phyloP scores from a whole-genome alignment of 164 flowering plant genomes.

The Nelumbo lutea region DNA sequence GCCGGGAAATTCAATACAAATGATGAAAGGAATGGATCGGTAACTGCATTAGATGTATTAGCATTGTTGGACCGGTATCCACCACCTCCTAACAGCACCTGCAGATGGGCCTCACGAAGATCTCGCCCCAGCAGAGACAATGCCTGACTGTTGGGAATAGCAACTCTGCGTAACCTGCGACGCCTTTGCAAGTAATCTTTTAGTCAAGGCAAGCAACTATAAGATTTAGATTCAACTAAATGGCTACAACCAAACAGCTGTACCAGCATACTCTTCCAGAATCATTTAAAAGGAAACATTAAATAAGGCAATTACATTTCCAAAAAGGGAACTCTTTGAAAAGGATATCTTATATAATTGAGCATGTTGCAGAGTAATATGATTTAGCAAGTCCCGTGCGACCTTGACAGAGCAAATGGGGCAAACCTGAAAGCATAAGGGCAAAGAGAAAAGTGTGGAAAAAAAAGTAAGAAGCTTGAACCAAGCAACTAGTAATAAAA shows the following conservation, averaged over 20 bases:
- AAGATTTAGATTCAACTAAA: neutral
- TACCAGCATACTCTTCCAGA: neutral
- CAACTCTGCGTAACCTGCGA: slow-evolving; percentile 72
- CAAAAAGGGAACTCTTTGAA: neutral
- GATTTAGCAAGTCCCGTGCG: slow-evolving; percentile 70
- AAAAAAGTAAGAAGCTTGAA: neutral
- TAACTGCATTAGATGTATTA: slow-evolving; percentile 38
- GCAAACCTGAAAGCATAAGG: slow-evolving; percentile 57
- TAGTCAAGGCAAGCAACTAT: slow-evolving; percentile 31
- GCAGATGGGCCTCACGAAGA: slow-evolving; percentile 88
- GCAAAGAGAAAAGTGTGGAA: neutral
- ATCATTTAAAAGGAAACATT: neutral
- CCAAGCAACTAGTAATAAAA: too few species aligned
- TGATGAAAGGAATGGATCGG: slow-evolving; percentile 77
- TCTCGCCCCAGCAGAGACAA: slow-evolving; percentile 74
- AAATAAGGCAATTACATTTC: neutral
- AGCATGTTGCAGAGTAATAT: slow-evolving; percentile 80
- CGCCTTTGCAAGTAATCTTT: slow-evolving; percentile 65
- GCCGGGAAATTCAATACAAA: slow-evolving; percentile 61
- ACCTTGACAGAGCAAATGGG: slow-evolving; percentile 84
- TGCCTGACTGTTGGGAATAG: slow-evolving; percentile 71
- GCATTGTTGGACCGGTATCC: slow-evolving; percentile 53
- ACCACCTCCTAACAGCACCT: slow-evolving; percentile 76
- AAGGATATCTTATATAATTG: slow-evolving; percentile 84
- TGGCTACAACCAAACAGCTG: neutral